Conservation (phyloP, 2,329 filamentous ascomycete species). For the Scytalidium lignicola region DNA sequence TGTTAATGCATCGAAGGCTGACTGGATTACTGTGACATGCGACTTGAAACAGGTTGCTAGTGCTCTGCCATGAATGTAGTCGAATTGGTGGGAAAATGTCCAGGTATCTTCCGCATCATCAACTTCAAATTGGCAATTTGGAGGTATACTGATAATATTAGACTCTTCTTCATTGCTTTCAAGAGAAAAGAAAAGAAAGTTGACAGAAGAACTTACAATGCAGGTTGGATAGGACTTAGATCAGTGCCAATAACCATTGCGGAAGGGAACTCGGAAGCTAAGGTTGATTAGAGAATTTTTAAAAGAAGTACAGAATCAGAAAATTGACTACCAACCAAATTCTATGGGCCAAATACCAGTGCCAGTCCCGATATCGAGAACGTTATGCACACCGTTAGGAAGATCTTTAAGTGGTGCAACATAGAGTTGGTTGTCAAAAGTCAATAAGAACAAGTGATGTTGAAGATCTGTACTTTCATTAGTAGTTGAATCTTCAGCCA, state of each 20-base stretch:
- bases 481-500: neutral
- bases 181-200: neutral
- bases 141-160: conserved; percentile 48
- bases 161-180: neutral
- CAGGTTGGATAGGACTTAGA: conserved; percentile 61
- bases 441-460: conserved; percentile 11
- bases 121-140: conserved; percentile 68
- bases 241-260: conserved; percentile 47
- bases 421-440: conserved; percentile 10
- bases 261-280: conserved; percentile 6
- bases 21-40: conserved; percentile 34
- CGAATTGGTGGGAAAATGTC: conserved; percentile 40
- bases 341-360: conserved; percentile 35
- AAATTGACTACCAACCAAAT: conserved; percentile 2
- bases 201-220: conserved; percentile 13
- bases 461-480: conserved; percentile 8
- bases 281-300: too few relatives aligned
- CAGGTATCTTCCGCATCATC: conserved; percentile 30
- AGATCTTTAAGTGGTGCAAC: conserved; percentile 7
- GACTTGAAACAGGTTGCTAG: conserved; percentile 50
- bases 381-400: conserved; percentile 13
- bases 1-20: conserved; percentile 10
- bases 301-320: too few relatives aligned
- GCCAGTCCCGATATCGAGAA: conserved; percentile 36
- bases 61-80: conserved; percentile 53